Base-by-base conservation (phyloP, 257 asterid genomes). In the Solanum acaule region DNA sequence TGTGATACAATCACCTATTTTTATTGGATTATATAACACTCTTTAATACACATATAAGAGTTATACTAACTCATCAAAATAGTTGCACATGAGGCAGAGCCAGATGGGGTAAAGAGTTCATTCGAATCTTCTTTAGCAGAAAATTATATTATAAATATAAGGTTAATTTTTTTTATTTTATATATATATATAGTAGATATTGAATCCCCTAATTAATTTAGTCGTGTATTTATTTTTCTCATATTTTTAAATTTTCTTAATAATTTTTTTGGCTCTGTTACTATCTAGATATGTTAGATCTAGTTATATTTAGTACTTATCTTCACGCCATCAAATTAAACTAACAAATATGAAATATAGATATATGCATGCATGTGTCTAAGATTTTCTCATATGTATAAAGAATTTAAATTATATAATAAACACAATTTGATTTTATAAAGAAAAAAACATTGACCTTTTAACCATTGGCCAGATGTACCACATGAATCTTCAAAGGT, bases 71-170 rank as follows among this genome's bases (percentile, higher is more conserved):
- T 65, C 33, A 65, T n/a, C 4, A 8, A 65, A 11, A 65, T 2
- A 2, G n/a, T 18, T 56, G 65, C 65, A 18, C 10, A 18, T 56
- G 63, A 9, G 23, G n/a, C n/a, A n/a, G n/a, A n/a, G n/a, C n/a
- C n/a, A n/a, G n/a, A n/a, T n/a, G n/a, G n/a, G n/a, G n/a, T n/a
- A n/a, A n/a, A n/a, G n/a, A n/a, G n/a, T n/a, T n/a, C n/a, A 59
- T 59, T 8, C 5, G 0, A 20, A 22, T 1, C 4, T 3, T 22
- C 10, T 59, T 20, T 0, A 22, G 0, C 2, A 8, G 4, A 59
- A 59, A 59, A 59, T 3, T 20, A 20, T 56, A 20, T 52, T 15
- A 2, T 52, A 52, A 16, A 16, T 52, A 52, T 52, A 52, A 15
- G 3, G 7, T 16, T 6, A 52, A 49, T 15, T n/a, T n/a, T n/a